These are phyloP conservation scores for Fusarium sublunatum DNA, from an alignment of 2,329 filamentous ascomycete genomes.

Conservation along the genomic window DNA sequence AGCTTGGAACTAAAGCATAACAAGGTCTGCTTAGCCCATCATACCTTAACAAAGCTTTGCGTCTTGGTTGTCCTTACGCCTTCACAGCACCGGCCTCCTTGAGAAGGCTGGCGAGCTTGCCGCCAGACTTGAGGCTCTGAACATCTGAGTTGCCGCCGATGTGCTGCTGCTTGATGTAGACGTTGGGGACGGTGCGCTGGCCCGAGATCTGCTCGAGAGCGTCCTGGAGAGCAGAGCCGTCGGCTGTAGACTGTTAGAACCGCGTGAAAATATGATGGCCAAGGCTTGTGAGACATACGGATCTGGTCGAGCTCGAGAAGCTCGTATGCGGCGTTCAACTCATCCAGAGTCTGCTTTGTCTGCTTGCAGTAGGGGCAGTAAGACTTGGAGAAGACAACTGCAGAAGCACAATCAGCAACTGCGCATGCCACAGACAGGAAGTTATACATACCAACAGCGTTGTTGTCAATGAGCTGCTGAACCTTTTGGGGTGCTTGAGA, in stretches of 20 bases:
- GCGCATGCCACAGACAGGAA: background rate
- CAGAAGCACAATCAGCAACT: slow-evolving; percentile 9
- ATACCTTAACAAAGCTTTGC: slow-evolving; percentile 9
- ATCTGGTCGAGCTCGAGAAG: slow-evolving; percentile 86
- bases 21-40: slow-evolving; percentile 27
- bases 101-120: slow-evolving; percentile 57
- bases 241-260: slow-evolving; percentile 65
- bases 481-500: slow-evolving; percentile 85
- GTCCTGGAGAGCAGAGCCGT: slow-evolving; percentile 84
- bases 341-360: slow-evolving; percentile 79
- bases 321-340: slow-evolving; percentile 77
- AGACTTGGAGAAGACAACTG: slow-evolving; percentile 95
- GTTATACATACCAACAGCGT: slow-evolving; percentile 77
- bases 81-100: slow-evolving; percentile 57
- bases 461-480: slow-evolving; percentile 87
- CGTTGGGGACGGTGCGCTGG: slow-evolving; percentile 94
- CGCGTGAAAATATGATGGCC: background rate
- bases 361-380: slow-evolving; percentile 93
- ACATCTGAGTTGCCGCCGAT: slow-evolving; percentile 97
- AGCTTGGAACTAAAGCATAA: slow-evolving; percentile 40
- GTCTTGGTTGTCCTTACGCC: slow-evolving; percentile 50
- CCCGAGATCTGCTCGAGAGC: slow-evolving; percentile 82
- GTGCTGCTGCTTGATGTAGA: slow-evolving; percentile 90
- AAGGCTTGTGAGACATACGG: slow-evolving; percentile 64
- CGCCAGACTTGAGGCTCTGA: slow-evolving; percentile 64